Percentiles rank a stretch among this genome's conserved stretches.
Conservation (phyloP, 208 protist species). For the Crithidia mellificae region DNA sequence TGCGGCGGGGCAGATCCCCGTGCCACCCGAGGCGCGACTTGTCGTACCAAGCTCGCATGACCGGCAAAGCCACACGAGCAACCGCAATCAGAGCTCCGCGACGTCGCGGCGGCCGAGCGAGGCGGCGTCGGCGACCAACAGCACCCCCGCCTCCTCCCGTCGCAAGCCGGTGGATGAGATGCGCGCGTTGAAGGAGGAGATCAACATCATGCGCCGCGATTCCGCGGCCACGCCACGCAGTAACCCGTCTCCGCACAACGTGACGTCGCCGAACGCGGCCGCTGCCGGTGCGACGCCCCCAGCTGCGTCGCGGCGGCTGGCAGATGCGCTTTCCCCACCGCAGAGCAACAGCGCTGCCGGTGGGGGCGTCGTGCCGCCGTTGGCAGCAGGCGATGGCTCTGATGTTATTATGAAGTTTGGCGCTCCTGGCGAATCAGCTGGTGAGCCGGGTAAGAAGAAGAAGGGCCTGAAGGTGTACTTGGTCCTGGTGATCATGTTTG, state of each 20-base stretch:
- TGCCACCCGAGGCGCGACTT: slow-evolving; percentile 32
- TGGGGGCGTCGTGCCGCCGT: background rate
- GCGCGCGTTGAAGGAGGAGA: slow-evolving; percentile 50
- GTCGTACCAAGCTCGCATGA: background rate
- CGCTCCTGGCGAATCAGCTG: background rate
- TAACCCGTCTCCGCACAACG: background rate
- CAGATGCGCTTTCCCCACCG: background rate
- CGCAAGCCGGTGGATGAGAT: slow-evolving; percentile 43
- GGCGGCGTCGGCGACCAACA: background rate
- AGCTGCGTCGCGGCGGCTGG: background rate
- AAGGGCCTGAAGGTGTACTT: slow-evolving; percentile 42
- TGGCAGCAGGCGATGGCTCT: background rate
- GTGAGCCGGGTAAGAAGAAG: background rate
- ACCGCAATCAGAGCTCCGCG: background rate
- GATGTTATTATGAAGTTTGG: slow-evolving; percentile 29
- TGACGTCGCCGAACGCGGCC: too few relatives aligned
- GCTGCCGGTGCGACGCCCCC: background rate
- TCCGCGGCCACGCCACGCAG: background rate
- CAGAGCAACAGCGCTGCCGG: background rate
- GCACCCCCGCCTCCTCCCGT: background rate
- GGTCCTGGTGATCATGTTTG: slow-evolving; percentile 42
- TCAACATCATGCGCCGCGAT: slow-evolving; percentile 33
- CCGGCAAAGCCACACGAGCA: background rate
- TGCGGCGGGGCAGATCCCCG: slow-evolving; percentile 28
- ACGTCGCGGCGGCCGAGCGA: background rate